Percentiles rank a stretch among this genome's conserved stretches.
Conservation (phyloP, 768 basidiomycete species). For the Hericium coralloides region DNA sequence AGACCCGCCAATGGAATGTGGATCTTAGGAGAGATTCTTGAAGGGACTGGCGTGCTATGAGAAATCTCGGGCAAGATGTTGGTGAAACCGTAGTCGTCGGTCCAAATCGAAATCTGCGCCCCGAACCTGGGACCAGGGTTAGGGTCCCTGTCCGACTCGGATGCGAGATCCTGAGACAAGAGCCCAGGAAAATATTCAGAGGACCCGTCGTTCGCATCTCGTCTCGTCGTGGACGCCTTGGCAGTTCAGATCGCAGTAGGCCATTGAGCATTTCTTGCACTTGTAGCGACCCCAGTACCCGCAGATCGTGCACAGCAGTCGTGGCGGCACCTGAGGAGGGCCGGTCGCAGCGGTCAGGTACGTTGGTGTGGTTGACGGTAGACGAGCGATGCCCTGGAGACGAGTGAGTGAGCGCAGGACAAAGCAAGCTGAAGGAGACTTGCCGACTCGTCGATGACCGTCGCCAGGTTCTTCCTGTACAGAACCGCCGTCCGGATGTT, state of each 20-base stretch:
- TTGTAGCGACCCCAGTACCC: constrained; percentile 78
- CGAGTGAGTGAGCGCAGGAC: not conserved
- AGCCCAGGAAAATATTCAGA: constrained; percentile 24
- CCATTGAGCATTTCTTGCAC: constrained; percentile 68
- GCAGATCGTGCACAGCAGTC: constrained; percentile 76
- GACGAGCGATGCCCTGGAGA: constrained; percentile 45
- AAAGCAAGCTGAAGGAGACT: constrained; percentile 19
- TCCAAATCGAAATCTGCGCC: not conserved
- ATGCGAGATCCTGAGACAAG: too few relatives aligned
- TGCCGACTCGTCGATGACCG: constrained; percentile 75
- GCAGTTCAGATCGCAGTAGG: constrained; percentile 70
- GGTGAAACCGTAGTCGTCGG: not conserved
- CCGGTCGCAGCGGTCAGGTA: constrained; percentile 66
- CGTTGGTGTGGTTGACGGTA: constrained; percentile 46
- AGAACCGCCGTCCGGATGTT: constrained; percentile 71
- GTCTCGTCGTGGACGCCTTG: constrained; percentile 70
- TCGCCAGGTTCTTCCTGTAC: constrained; percentile 71
- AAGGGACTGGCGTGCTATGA: too few relatives aligned
- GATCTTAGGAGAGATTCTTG: too few relatives aligned
- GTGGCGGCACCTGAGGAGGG: constrained; percentile 52
- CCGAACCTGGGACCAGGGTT: not conserved
- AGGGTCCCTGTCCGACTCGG: not conserved
- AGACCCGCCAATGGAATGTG: too few relatives aligned
- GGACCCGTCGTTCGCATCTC: constrained; percentile 66
- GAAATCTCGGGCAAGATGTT: too few relatives aligned